Percentiles rank a stretch among this genome's conserved stretches.
phyloP scores from a whole-genome alignment of 192 early-diverging fungal genomes.

The Lunasporangiospora selenospora region DNA sequence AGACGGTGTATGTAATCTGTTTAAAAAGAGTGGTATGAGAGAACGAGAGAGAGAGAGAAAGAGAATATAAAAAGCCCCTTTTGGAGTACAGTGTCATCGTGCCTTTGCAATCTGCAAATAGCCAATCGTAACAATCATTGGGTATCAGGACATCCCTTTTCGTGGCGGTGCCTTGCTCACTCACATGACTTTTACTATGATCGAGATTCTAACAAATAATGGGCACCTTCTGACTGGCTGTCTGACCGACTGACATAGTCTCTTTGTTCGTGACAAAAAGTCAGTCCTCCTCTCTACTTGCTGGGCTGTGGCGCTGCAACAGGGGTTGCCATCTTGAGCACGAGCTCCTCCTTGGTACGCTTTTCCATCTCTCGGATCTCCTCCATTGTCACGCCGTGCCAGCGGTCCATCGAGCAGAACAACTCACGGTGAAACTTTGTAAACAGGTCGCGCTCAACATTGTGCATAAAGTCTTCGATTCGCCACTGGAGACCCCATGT shows the following conservation, averaged over 20 bases:
- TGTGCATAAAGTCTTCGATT: conserved; percentile 73
- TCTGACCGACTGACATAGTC: no score
- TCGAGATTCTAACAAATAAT: no score
- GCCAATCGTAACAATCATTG: no score
- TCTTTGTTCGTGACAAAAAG: no score
- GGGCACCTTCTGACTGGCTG: no score
- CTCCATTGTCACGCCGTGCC: conserved; percentile 80
- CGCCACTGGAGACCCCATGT: conserved; percentile 74
- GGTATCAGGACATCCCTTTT: no score
- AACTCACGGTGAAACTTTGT: conserved; percentile 78
- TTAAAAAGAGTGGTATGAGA: background rate
- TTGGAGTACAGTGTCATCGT: conserved; percentile 6
- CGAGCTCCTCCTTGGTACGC: conserved; percentile 68
- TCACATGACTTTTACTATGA: no score
- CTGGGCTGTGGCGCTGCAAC: background rate
- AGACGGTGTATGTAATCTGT: background rate
- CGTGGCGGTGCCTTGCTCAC: no score
- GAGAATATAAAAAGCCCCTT: background rate
- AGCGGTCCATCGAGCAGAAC: conserved; percentile 79
- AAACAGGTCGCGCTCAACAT: conserved; percentile 57
- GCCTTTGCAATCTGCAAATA: no score
- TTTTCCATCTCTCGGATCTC: conserved; percentile 71
- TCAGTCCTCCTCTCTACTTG: no score
- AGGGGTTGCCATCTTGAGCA: conserved; percentile 12
- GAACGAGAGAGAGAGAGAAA: background rate